Base-by-base conservation (phyloP, 768 basidiomycete genomes). In the Tylopilus felleus region DNA sequence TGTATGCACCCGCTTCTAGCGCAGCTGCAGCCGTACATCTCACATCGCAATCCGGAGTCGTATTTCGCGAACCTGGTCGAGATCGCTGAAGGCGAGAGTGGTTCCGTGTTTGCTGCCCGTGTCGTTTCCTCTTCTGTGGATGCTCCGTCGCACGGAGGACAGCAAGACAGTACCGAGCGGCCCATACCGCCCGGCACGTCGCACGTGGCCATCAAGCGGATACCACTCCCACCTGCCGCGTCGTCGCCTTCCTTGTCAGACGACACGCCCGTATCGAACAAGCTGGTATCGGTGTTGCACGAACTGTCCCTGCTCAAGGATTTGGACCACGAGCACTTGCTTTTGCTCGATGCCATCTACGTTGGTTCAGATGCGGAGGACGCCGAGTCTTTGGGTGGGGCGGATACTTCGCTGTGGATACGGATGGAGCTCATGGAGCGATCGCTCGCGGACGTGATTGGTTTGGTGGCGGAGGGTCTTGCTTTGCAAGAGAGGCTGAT, bases 391-490 rank as follows among this genome's bases (percentile, higher is more conserved):
- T 49, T 56, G 4, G 25, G 28, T 4, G 31, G 27, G 8, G 59
- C 71, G 21, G 84, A 84, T 53, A 81, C 82, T 57, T 79, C 83
- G 53, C 69, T 93, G 35, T 93, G 91, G 91, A 85, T 93, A 46
- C 75, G 85, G 57, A 93, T 93, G 91, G 90, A 92, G 67, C 80
- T 93, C 29, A 91, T 93, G 90, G 89, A 91, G 62, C 78, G 90
- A 57, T 91, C 89, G 65, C 73, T 93, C 60, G 91, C 91, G 61
- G 91, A 93, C 66, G 79, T 93, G 43, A 76, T 93, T 16, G 81
- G 75, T 16, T 68, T 91, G 19, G 81, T 80, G 8, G 78, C 73
- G 13, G 75, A 81, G 55, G 88, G 88, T 0, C 68, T 90, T 35
- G 74, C 79, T 60, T 56, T 93, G 46, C 78, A 81, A 53, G 91